A percentile compares a stretch with the other conserved stretches of the same genome.
phyloP scores from a whole-genome alignment of 148 eudicot species.

The Diospyros lotus region DNA sequence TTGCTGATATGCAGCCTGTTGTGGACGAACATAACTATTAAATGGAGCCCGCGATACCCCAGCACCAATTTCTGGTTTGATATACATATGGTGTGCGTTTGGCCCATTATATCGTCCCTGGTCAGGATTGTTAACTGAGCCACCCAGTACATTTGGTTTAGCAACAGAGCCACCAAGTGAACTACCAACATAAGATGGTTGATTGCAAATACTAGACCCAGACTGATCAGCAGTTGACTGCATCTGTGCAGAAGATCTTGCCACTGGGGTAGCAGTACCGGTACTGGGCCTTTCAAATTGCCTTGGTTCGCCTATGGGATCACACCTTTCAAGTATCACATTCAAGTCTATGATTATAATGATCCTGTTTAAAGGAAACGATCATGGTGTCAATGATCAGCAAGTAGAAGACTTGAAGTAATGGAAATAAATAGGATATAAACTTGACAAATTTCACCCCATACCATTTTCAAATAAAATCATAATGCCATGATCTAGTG shows the following conservation, averaged over 20 bases:
- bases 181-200: conserved; percentile 33
- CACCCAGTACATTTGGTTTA: conserved; percentile 30
- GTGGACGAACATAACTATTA: conserved; percentile 44
- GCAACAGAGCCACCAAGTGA: conserved; percentile 25
- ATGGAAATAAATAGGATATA: not conserved
- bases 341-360: conserved; percentile 62
- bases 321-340: conserved; percentile 55
- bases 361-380: conserved; percentile 49
- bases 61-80: conserved; percentile 32
- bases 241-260: conserved; percentile 32
- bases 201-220: conserved; percentile 24
- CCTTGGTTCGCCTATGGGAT: conserved; percentile 67
- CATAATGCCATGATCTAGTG: not conserved
- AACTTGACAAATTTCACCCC: not conserved
- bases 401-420: not conserved
- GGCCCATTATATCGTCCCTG: conserved; percentile 32
- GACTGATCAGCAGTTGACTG: conserved; percentile 44
- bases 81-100: conserved; percentile 23
- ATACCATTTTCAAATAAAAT: not conserved
- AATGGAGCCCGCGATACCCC: conserved; percentile 37
- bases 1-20: conserved; percentile 54
- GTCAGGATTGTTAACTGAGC: conserved; percentile 30
- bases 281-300: conserved; percentile 21
- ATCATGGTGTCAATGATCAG: conserved; percentile 12
- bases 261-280: conserved; percentile 20